Evolutionary conservation across 805 yeast genomes (phyloP).

Genomic region (Lipomyces orientalis): DNA sequence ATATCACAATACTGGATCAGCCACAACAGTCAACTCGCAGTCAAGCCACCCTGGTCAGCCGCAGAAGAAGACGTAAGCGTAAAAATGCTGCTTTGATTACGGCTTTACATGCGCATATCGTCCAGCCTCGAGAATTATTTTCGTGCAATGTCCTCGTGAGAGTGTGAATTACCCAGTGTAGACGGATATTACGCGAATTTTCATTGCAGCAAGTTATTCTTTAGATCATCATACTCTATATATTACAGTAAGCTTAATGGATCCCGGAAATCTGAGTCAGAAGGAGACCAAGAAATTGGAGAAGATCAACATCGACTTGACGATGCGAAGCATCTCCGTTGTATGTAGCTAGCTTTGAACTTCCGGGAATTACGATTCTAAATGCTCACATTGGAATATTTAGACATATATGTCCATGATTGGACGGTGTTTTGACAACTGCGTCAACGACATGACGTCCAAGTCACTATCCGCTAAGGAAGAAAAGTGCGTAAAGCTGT

Average conservation of each 20-base stretch:
- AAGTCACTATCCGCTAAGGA: slow-evolving; percentile 84
- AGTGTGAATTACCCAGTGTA: background rate
- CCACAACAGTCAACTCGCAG: background rate
- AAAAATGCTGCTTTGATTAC: background rate
- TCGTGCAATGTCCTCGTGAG: background rate
- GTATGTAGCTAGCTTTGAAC: slow-evolving; percentile 15
- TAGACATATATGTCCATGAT: slow-evolving; percentile 87
- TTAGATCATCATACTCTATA: background rate
- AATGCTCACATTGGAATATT: background rate
- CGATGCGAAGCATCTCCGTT: slow-evolving; percentile 25
- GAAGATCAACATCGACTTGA: slow-evolving; percentile 32
- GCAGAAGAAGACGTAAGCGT: background rate
- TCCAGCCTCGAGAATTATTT: background rate
- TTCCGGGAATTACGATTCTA: background rate
- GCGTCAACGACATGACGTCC: slow-evolving; percentile 98
- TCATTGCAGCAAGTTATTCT: background rate
- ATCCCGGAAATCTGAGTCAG: slow-evolving; percentile 19
- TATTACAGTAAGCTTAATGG: slow-evolving; percentile 19
- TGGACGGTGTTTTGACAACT: slow-evolving; percentile 95
- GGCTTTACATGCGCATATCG: background rate
- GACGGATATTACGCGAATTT: background rate
- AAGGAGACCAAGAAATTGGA: slow-evolving; percentile 33
- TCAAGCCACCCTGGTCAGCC: background rate
- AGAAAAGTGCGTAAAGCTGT: slow-evolving; percentile 81
- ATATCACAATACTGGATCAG: background rate